Evolutionary conservation across 2,329 filamentous ascomycete species (phyloP).

Genomic region (Dothistroma septosporum): DNA sequence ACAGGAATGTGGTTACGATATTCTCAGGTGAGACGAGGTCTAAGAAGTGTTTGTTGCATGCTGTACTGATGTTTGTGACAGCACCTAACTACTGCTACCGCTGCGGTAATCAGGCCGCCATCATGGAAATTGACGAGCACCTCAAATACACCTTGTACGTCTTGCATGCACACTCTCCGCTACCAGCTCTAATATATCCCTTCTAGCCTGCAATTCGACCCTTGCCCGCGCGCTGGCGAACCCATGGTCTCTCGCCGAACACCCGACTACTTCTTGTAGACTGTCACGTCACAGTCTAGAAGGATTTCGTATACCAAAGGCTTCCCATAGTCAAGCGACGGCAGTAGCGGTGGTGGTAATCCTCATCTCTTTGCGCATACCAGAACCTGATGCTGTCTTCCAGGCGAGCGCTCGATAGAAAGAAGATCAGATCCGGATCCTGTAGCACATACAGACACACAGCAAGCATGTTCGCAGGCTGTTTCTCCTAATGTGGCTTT

Average conservation of each 20-base stretch:
- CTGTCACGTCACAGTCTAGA: conserved; percentile 4
- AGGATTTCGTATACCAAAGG: conserved; percentile 5
- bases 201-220: conserved; percentile 92
- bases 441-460: conserved; percentile 10
- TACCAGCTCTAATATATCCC: background rate
- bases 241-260: conserved; percentile 96
- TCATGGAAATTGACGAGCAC: conserved; percentile 99
- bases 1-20: conserved; percentile 96
- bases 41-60: background rate
- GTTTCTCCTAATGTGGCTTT: background rate
- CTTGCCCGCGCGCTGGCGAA: conserved; percentile 93
- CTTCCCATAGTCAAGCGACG: background rate
- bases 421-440: conserved; percentile 7
- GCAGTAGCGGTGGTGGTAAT: background rate
- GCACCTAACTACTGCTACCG: conserved; percentile 83
- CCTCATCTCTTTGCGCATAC: background rate
- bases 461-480: background rate
- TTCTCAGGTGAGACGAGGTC: conserved; percentile 68
- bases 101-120: conserved; percentile 98
- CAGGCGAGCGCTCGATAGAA: conserved; percentile 1
- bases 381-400: background rate
- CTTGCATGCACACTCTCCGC: background rate
- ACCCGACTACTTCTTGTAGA: conserved; percentile 96
- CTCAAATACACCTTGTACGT: conserved; percentile 99
- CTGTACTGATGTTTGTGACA: conserved; percentile 35